phyloP scores from a whole-genome alignment of 2,329 filamentous ascomycete genomes.

The Herpotrichia juniperi region DNA sequence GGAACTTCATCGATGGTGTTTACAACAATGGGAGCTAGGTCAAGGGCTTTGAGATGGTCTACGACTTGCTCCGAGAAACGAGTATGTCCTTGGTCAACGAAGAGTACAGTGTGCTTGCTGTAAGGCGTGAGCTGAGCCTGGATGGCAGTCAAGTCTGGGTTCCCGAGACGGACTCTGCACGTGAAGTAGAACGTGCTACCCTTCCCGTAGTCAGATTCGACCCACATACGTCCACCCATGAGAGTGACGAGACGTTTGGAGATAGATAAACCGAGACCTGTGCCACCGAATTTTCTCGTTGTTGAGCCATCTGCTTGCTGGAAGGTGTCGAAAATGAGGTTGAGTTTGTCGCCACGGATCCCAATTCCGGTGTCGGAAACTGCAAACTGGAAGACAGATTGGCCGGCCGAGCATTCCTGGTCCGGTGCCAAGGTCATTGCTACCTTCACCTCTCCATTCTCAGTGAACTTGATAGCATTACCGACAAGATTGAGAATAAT shows the following conservation, averaged over 20 bases:
- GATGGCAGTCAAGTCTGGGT: conserved; percentile 77
- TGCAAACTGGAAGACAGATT: conserved; percentile 94
- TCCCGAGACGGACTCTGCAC: conserved; percentile 84
- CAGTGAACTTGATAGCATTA: conserved; percentile 99
- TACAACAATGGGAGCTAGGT: conserved; percentile 84
- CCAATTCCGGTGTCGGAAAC: conserved; percentile 97
- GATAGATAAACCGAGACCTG: conserved; percentile 90
- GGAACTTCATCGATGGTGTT: conserved; percentile 73
- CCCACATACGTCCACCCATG: conserved; percentile 97
- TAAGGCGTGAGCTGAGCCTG: conserved; percentile 88
- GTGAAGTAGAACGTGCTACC: conserved; percentile 98
- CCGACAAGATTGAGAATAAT: conserved; percentile 97
- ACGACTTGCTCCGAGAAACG: conserved; percentile 77
- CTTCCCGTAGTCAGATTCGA: conserved; percentile 87
- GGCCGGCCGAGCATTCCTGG: conserved; percentile 69
- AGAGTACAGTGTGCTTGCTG: conserved; percentile 87
- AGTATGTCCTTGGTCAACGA: conserved; percentile 90
- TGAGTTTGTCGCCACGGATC: conserved; percentile 92
- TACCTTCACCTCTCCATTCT: conserved; percentile 93
- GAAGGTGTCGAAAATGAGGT: conserved; percentile 98
- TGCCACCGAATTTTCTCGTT: conserved; percentile 93
- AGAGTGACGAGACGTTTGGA: conserved; percentile 93
- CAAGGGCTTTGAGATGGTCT: conserved; percentile 77
- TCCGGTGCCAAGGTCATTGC: conserved; percentile 79
- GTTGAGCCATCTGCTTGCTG: conserved; percentile 98